Conservation (phyloP, 2,329 filamentous ascomycete species). For the Botrytis cinerea region DNA sequence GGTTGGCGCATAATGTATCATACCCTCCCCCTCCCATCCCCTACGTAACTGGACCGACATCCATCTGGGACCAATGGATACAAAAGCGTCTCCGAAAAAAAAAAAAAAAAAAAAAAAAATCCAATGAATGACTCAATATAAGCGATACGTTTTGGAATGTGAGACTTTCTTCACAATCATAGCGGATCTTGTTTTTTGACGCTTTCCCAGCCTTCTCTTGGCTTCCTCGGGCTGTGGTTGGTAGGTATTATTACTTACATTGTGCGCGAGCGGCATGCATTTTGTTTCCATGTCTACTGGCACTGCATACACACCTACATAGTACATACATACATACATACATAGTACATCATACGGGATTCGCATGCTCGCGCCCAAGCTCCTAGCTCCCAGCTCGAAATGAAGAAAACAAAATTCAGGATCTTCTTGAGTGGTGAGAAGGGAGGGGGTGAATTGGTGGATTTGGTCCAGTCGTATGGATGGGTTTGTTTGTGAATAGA, state of each 20-base stretch:
- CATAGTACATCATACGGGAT: too few species aligned
- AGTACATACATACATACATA: not conserved
- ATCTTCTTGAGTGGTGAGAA: not conserved
- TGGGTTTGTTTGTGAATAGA: not conserved
- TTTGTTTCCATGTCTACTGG: not conserved
- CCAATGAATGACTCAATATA: not conserved
- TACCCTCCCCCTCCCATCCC: too few species aligned
- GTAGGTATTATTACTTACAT: not conserved
- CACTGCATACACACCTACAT: not conserved
- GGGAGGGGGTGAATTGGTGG: not conserved
- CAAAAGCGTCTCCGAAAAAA: not conserved
- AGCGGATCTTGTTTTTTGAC: not conserved
- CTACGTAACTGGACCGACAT: not conserved
- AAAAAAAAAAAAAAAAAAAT: not conserved
- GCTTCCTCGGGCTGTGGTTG: not conserved
- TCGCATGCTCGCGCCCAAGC: not conserved
- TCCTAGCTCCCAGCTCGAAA: not conserved
- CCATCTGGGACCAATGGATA: not conserved
- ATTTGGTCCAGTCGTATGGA: not conserved
- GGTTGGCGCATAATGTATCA: not conserved
- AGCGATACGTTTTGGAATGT: not conserved
- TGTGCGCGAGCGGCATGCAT: not conserved
- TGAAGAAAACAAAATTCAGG: not conserved
- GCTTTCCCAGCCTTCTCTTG: conserved; percentile 3
- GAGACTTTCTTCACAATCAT: not conserved